Evolutionary conservation across 2,329 filamentous ascomycete genomes (phyloP).

Genomic region (Alternaria atra): DNA sequence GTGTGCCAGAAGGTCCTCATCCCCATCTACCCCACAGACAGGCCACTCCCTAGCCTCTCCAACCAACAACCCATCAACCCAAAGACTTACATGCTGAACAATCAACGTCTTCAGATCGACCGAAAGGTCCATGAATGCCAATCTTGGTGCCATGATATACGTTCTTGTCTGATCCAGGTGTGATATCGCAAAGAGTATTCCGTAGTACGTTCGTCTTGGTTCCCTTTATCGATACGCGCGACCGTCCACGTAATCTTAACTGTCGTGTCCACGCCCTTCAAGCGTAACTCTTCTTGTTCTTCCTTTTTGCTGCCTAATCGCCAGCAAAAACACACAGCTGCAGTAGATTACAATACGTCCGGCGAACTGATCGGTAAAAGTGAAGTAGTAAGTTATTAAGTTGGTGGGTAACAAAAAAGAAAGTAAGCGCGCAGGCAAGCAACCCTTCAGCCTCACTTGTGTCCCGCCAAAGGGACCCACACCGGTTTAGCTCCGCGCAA

Average conservation of each 20-base stretch:
- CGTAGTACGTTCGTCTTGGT: background rate
- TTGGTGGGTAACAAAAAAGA: constrained; percentile 16
- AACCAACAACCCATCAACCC: background rate
- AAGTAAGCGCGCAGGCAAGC: constrained; percentile 10
- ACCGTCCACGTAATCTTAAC: background rate
- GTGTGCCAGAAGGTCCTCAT: background rate
- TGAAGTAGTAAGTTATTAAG: constrained; percentile 4
- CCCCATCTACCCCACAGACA: background rate
- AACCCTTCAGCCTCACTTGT: constrained; percentile 25
- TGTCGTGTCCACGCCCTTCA: background rate
- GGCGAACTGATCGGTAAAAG: constrained; percentile 18
- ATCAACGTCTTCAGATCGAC: constrained; percentile 53
- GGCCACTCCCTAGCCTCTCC: background rate
- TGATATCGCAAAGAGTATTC: background rate
- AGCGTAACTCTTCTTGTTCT: background rate
- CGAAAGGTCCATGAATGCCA: constrained; percentile 47
- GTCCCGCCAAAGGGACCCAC: constrained; percentile 16
- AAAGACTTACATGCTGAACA: constrained; percentile 47
- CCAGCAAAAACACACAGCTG: background rate
- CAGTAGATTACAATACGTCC: background rate
- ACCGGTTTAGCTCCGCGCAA: constrained; percentile 1
- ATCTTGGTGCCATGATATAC: constrained; percentile 35
- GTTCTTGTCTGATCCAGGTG: background rate
- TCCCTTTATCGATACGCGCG: background rate
- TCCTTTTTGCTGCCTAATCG: background rate